Base-by-base conservation (phyloP, 345 rosid genomes). In the Citrus sp. region DNA sequence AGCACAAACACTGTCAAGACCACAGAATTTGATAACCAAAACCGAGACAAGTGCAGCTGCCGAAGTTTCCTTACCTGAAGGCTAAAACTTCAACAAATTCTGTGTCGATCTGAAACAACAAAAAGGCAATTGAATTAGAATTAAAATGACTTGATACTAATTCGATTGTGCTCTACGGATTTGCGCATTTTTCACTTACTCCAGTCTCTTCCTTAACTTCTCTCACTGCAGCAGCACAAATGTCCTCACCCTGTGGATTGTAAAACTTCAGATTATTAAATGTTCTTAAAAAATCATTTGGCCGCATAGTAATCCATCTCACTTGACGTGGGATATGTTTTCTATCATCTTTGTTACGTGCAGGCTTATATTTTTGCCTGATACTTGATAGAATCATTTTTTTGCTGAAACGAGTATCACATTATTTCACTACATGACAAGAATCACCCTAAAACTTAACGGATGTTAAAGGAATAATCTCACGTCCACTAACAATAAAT, bases 201-300 rank as follows among this genome's bases (percentile, higher is more conserved):
- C 92, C 92, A 0, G 97, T 93, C 79, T 93, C 98, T 93, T 95
- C 98, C 80, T 89, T 82, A 24, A 95, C 98, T 85, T 95, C 98
- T 83, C 98, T 83, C 4, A 86, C 69, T 51, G 92, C 92, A 54
- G 91, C 97, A n/a, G 42, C 4, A 60, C 80, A 84, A 3, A 93
- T 87, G 78, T 95, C 93, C 88, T 95, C 98, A 25, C 94, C 98
- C 98, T 93, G 84, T 46, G 46, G 67, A 77, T 37, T 22, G 22
- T 25, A 18, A 73, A 79, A 72, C 10, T 78, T 75, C 60, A 77
- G 2, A 0, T n/a, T 83, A 19, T 4, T 16, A 38, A 32, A 35
- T 69, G 35, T 28, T 55, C 7, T 3, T 9, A 2, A 28, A 51
- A 74, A 27, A 28, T 54, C 58, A 0, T 54, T 3, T 16, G 56